Evolutionary conservation across 1,284 basidiomycete genomes (phyloP), one percentile per base, ranked within the genome.

Genomic region (Ustilago nuda): DNA sequence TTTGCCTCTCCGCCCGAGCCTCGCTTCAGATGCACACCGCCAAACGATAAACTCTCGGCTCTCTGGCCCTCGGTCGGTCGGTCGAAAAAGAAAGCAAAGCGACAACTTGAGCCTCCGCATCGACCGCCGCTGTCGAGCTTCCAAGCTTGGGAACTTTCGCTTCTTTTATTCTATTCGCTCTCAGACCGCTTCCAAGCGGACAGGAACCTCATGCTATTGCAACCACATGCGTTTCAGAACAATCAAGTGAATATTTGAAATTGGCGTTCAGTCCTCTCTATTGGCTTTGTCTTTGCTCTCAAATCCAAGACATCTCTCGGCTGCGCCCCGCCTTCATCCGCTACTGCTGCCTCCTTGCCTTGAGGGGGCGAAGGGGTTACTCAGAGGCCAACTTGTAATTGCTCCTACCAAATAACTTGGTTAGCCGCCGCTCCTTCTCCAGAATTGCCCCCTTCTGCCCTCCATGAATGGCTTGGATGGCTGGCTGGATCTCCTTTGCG

Each of bases 1-100:
- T 50, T 64, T 57, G 15, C 30, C 37, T 37, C 37, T 64, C 61
- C 45, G 61, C 61, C 46, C 62, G 62, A 56, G 62, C 55, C 62
- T 65, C 56, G 62, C 62, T 65, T 62, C 43, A 5, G 39, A 46
- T 13, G 19, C 50, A 41, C 23, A 37, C 6, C 35, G 11, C 17
- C 56, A n/a, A 50, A 50, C 8, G 11, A 30, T 27, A 50, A 39
- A 56, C 55, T 32, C 55, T 56, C 54, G 23, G 35, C 36, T 35
- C 12, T 56, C 50, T 35, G 36, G 37, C 9, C 15, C 37, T 2
- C 48, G 19, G 17, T 45, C 43, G 8, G 11, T 13, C 12, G 9
- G 7, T 17, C 13, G 39, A 7, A 43, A 43, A 43, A 43, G 39
- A n/a, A 43, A 19, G n/a, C 11, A 45, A 45, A 45, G 43, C 19